Conservation (phyloP, 345 rosid species). For the Excoecaria cochinchinensis region DNA sequence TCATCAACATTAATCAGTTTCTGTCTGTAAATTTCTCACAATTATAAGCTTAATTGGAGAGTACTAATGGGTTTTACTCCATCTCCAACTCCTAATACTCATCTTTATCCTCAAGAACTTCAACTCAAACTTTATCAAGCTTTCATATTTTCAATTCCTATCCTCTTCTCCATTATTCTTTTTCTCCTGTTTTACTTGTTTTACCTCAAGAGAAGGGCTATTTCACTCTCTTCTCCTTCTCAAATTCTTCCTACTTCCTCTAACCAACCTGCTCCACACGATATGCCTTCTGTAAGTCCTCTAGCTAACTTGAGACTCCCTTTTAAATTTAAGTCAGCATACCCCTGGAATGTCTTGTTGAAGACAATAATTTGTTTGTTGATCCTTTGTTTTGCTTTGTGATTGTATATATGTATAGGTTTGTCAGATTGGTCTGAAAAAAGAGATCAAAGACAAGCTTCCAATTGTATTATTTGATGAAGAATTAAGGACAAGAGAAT, state of each 20-base stretch:
- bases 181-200: conserved; percentile 84
- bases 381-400: not conserved
- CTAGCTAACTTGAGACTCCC: not conserved
- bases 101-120: conserved; percentile 75
- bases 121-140: conserved; percentile 95
- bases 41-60: not conserved
- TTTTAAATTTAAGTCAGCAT: not conserved
- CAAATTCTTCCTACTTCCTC: conserved; percentile 48
- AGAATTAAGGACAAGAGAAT: conserved; percentile 60
- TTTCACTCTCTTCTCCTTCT: conserved; percentile 41
- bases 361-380: not conserved
- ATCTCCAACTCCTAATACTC: conserved; percentile 53
- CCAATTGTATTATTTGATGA: conserved; percentile 71
- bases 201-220: conserved; percentile 89
- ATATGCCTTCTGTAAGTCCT: conserved; percentile 47
- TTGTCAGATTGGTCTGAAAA: conserved; percentile 54
- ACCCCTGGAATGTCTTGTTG: not conserved
- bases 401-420: not conserved
- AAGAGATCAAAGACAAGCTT: conserved; percentile 62
- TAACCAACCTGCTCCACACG: conserved; percentile 37
- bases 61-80: conserved; percentile 62
- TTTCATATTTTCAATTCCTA: conserved; percentile 93
- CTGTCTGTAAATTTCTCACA: not conserved
- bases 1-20: not conserved
- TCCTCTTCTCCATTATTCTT: conserved; percentile 88